Base-by-base conservation (phyloP, 148 eudicot species). In the Rheum nobile region DNA sequence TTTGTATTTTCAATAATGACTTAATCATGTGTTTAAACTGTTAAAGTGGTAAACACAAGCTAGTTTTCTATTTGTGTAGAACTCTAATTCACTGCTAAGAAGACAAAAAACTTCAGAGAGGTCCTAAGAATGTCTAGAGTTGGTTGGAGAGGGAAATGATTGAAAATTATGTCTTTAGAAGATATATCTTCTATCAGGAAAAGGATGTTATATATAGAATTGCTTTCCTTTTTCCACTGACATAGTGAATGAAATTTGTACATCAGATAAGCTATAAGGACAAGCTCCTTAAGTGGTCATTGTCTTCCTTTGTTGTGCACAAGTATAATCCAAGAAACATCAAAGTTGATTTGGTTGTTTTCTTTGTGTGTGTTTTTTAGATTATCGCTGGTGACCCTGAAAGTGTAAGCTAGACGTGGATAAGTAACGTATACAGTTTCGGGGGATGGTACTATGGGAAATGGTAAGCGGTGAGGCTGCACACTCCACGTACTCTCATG, bases 371-470 rank as follows among this genome's bases (percentile, higher is more conserved):
- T 55, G 21, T 77, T 4, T 10, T 83, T 78, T 79, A 93, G 98
- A 91, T 93, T 57, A 93, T 93, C 72, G 89, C 97, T 42, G 95
- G 90, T 70, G 98, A 93, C 75, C 98, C 97, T 39, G 97, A 93
- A 77, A 86, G 82, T 72, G 97, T 88, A 34, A 84, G 83, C 1
- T 93, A 93, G 85, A 91, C 98, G 19, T 89, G 91, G 91, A 93
- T 93, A 97, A 93, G 98, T 75, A 93, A 93, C 17, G 91, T 84
- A 22, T 93, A 91, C 75, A 93, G 98, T 80, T 89, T 83, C 31
- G 98, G 97, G n/a, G n/a, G 59, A 93, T 91, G 98, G 80, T 91
- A 61, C 44, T 91, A 16, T 93, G 98, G 98, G 98, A 93, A 77
- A 85, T 93, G 92, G 85, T 91, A 71, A 84, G 89, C 0, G 95